phyloP scores from a whole-genome alignment of 2,329 filamentous ascomycete species.

The Cucurbitaria berberidis region DNA sequence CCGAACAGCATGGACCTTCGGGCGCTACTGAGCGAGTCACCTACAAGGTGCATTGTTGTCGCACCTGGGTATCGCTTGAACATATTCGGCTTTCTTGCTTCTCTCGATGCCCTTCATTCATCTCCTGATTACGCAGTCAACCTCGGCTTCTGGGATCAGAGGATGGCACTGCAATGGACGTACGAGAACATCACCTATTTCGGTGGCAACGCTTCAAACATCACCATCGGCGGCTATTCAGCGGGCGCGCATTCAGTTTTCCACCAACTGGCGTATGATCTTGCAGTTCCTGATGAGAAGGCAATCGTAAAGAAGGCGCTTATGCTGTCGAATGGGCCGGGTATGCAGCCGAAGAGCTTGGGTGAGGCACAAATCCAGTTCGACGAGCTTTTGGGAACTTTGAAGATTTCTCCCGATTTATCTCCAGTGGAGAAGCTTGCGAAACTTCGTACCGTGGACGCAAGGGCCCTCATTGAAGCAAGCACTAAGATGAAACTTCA shows the following conservation, averaged over 20 bases:
- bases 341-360: slow-evolving; percentile 59
- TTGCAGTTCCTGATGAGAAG: slow-evolving; percentile 55
- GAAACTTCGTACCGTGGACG: slow-evolving; percentile 51
- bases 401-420: slow-evolving; percentile 53
- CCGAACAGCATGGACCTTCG: slow-evolving; percentile 56
- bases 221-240: slow-evolving; percentile 63
- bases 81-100: slow-evolving; percentile 62
- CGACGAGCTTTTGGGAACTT: slow-evolving; percentile 54
- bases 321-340: slow-evolving; percentile 62
- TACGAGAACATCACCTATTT: slow-evolving; percentile 59
- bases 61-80: slow-evolving; percentile 64
- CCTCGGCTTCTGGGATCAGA: slow-evolving; percentile 64
- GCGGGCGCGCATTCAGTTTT: slow-evolving; percentile 64
- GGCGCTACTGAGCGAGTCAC: slow-evolving; percentile 57
- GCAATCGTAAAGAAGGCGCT: slow-evolving; percentile 58
- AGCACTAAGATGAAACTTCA: slow-evolving; percentile 54
- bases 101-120: slow-evolving; percentile 54
- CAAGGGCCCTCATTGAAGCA: slow-evolving; percentile 52
- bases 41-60: slow-evolving; percentile 56
- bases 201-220: slow-evolving; percentile 57
- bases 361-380: slow-evolving; percentile 59
- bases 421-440: slow-evolving; percentile 53
- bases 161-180: slow-evolving; percentile 63
- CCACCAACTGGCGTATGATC: slow-evolving; percentile 63
- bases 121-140: slow-evolving; percentile 51